Percentiles rank a stretch among this genome's conserved stretches.
phyloP scores from a whole-genome alignment of 2,329 filamentous ascomycete species.

The Ceratocystis harringtonii region DNA sequence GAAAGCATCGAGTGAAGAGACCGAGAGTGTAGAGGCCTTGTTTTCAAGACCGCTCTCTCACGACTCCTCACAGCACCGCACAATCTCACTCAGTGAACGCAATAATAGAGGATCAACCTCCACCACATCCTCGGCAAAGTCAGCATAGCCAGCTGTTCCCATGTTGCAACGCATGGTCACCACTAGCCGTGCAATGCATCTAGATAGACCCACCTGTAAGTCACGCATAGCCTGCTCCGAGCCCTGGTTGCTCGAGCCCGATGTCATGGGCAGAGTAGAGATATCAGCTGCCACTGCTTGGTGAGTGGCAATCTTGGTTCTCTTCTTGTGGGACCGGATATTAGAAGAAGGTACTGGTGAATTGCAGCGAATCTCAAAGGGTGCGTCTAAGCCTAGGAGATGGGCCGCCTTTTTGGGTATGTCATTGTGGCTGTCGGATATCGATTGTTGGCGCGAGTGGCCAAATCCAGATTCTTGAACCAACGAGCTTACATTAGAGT shows the following conservation, averaged over 20 bases:
- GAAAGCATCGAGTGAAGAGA: background rate
- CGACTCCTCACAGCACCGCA: conserved; percentile 13
- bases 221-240: conserved; percentile 29
- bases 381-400: conserved; percentile 32
- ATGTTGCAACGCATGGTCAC: conserved; percentile 28
- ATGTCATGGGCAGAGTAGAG: background rate
- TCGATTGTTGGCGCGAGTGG: conserved; percentile 18
- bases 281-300: background rate
- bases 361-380: conserved; percentile 18
- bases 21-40: background rate
- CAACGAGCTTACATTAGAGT: conserved; percentile 6
- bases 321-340: background rate
- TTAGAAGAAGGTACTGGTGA: conserved; percentile 18
- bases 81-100: conserved; percentile 15
- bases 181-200: conserved; percentile 37
- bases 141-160: background rate
- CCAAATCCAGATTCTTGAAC: background rate
- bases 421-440: conserved; percentile 20
- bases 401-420: conserved; percentile 39
- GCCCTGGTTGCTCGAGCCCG: conserved; percentile 21
- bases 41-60: background rate
- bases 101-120: conserved; percentile 14
- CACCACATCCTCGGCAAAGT: conserved; percentile 5
- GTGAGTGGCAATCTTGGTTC: background rate
- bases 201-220: conserved; percentile 35